Evolutionary conservation across 768 basidiomycete genomes (phyloP).

Genomic region (Termitomyces sp.): DNA sequence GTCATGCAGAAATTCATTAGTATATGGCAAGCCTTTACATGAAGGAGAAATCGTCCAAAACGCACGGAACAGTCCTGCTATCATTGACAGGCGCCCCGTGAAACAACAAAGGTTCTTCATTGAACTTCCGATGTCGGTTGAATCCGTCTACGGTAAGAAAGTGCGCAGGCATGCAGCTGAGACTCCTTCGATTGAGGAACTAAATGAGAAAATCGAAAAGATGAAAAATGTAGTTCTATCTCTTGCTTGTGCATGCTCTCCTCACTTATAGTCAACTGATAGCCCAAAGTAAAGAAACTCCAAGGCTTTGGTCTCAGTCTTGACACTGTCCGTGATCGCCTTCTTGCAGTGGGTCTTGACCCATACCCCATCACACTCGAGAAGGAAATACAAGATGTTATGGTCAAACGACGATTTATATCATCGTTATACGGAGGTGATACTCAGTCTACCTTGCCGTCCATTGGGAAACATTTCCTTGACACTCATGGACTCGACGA

Average conservation of each 20-base stretch:
- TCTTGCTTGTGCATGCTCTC: not conserved
- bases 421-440: slow-evolving; percentile 11
- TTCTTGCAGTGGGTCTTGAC: slow-evolving; percentile 1
- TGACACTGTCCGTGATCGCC: slow-evolving; percentile 16
- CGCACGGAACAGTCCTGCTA: not conserved
- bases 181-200: not conserved
- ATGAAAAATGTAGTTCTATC: not conserved
- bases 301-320: slow-evolving; percentile 1
- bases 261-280: not conserved
- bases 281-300: not conserved
- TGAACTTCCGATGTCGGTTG: not conserved
- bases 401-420: slow-evolving; percentile 12
- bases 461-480: slow-evolving; percentile 17
- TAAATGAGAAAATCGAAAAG: not conserved
- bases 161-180: not conserved
- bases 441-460: slow-evolving; percentile 7
- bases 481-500: slow-evolving; percentile 24
- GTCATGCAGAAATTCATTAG: not conserved
- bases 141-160: not conserved
- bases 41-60: not conserved
- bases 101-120: not conserved
- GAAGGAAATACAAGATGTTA: slow-evolving; percentile 1
- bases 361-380: slow-evolving; percentile 8
- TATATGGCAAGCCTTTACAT: not conserved
- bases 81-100: not conserved